Conservation (phyloP, 2,329 filamentous ascomycete genomes). For the Alternaria hordeiaustralica region DNA sequence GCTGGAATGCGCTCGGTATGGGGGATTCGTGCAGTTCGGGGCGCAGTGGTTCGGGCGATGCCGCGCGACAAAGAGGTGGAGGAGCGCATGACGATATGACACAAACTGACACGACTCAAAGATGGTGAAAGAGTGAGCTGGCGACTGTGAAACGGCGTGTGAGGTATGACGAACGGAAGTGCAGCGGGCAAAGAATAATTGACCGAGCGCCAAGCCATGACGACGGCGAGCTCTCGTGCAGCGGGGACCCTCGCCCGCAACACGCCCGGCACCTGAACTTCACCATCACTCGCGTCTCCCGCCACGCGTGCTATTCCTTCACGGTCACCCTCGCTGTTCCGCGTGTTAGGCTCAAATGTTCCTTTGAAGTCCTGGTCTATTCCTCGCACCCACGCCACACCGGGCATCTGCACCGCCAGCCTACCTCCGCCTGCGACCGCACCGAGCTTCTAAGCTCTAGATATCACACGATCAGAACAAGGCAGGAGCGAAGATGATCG, state of each 20-base stretch:
- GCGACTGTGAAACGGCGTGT: background rate
- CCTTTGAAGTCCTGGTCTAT: background rate
- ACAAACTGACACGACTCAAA: background rate
- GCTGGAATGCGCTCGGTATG: conserved; percentile 33
- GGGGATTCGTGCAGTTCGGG: conserved; percentile 18
- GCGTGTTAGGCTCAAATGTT: background rate
- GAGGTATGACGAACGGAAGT: background rate
- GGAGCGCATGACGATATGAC: conserved; percentile 29
- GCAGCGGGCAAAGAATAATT: conserved; percentile 11
- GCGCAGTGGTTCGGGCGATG: conserved; percentile 24
- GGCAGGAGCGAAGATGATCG: conserved; percentile 51
- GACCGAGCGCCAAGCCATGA: conserved; percentile 22
- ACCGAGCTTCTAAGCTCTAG: background rate
- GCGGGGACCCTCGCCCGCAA: conserved; percentile 9
- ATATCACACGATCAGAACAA: background rate
- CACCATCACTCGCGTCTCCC: background rate
- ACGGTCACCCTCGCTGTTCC: background rate
- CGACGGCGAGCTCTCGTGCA: conserved; percentile 11
- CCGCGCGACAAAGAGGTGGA: conserved; percentile 32
- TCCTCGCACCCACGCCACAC: background rate
- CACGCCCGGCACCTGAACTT: background rate
- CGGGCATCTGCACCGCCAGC: background rate
- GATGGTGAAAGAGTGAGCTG: background rate
- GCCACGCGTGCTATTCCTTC: background rate
- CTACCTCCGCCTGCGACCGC: conserved; percentile 3